phyloP scores from a whole-genome alignment of 441 rosid genomes.

The Populus hybrid region DNA sequence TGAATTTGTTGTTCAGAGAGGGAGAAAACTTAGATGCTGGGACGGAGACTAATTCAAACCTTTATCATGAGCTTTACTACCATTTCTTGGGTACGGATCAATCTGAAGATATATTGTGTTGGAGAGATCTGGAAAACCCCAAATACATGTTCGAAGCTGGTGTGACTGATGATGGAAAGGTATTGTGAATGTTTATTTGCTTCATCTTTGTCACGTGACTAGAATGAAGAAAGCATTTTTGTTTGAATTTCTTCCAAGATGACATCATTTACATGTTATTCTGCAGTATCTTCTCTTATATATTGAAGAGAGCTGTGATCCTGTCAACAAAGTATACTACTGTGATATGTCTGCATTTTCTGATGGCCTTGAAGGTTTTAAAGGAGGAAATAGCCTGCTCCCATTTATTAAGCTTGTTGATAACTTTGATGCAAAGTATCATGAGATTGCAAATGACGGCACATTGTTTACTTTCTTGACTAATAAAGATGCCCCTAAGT shows the following conservation, averaged over 20 bases:
- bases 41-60: slow-evolving; percentile 81
- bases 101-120: slow-evolving; percentile 85
- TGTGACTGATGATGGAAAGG: slow-evolving; percentile 88
- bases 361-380: slow-evolving; percentile 67
- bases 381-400: slow-evolving; percentile 49
- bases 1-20: slow-evolving; percentile 44
- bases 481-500: slow-evolving; percentile 82
- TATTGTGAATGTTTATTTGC: slow-evolving; percentile 9
- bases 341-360: slow-evolving; percentile 68
- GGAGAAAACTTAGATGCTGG: slow-evolving; percentile 88
- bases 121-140: slow-evolving; percentile 85
- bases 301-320: slow-evolving; percentile 68
- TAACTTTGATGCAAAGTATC: slow-evolving; percentile 60
- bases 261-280: slow-evolving; percentile 11
- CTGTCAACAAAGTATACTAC: slow-evolving; percentile 84
- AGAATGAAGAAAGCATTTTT: neutral
- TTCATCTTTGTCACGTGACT: slow-evolving; percentile 1
- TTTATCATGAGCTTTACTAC: slow-evolving; percentile 71
- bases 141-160: slow-evolving; percentile 47
- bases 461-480: slow-evolving; percentile 75
- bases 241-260: neutral
- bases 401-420: slow-evolving; percentile 81
- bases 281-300: slow-evolving; percentile 73
- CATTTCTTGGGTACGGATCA: slow-evolving; percentile 85
- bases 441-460: slow-evolving; percentile 71